Base-by-base conservation (phyloP, 2,329 filamentous ascomycete species). In the Sarocladiaceae sp. region DNA sequence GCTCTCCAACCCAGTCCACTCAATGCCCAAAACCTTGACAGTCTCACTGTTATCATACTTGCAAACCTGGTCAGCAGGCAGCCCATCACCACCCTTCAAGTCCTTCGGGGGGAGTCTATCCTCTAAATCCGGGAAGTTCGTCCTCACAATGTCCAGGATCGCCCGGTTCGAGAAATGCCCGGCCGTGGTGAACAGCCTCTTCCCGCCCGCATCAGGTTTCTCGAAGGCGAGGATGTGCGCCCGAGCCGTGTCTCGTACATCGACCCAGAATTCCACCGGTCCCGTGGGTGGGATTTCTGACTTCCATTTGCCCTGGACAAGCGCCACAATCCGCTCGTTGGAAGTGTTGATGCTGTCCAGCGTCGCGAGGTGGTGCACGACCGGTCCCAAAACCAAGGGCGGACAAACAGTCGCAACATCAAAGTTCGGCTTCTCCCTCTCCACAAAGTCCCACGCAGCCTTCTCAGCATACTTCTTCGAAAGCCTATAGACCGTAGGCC, bases 1-100 rank as follows among this genome's bases (percentile, higher is more conserved):
- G 67, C 84, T 74, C 65, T 89, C 84, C 29, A 89, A 60, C 3
- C 70, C 64, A 56, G 71, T 81, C 74, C 80, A 89, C 54, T 86
- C 68, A 47, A 88, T 74, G 1, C 82, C 83, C 54, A 90, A 65
- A 44, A 85, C 58, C 60, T 82, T 75, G 23, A 75, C 78, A 1
- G 81, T 82, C 61, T 75, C 74, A 49, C 72, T 73, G 62, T 83
- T 87, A 62, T 88, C 77, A 53, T 75, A 78, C 55, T 69, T 69
- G 63, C 77, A 84, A 39, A 78, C 58, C 55, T 73, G 59, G 3
- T 66, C 66, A 53, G 64, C 64, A 2, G 70, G 62, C 15, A 69
- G 62, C 52, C 69, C 35, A 55, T 71, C 71, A n/a, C 74, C 76
- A 12, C 76, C 75, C 53, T 66, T 60, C 10, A 67, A 65, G 15